These are phyloP conservation scores for Microdochium paspali DNA, from an alignment of 2,329 filamentous ascomycete species.

Conservation along the genomic window DNA sequence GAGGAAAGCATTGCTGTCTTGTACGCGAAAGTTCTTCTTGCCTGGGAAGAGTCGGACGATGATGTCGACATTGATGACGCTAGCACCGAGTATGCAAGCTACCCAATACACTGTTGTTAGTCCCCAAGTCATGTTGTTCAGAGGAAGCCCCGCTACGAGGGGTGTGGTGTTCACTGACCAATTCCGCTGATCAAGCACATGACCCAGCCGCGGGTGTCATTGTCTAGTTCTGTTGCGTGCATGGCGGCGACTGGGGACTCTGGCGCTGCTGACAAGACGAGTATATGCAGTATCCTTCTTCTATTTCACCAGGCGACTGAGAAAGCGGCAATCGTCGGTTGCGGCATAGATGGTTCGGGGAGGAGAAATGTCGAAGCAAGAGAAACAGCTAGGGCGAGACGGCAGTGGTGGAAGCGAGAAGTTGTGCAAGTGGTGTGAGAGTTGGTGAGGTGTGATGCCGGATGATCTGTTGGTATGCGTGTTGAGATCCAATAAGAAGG, in stretches of 20 bases:
- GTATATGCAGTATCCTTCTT: no score
- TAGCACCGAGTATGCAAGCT: conserved; percentile 65
- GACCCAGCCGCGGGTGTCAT: conserved; percentile 89
- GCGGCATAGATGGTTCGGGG: no score
- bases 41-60: conserved; percentile 64
- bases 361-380: no score
- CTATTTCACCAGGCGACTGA: no score
- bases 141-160: background rate
- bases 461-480: no score
- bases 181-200: conserved; percentile 77
- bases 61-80: conserved; percentile 80
- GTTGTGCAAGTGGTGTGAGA: no score
- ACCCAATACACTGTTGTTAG: conserved; percentile 5
- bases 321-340: no score
- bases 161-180: conserved; percentile 33
- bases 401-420: no score
- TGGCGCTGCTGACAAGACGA: no score
- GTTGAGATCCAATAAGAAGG: no score
- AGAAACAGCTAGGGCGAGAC: no score
- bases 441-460: no score
- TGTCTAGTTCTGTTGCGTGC: conserved; percentile 37
- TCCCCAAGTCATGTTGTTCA: background rate
- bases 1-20: conserved; percentile 81
- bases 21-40: conserved; percentile 71
- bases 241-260: background rate